These are phyloP conservation scores for Aspergillus sp. DNA, from an alignment of 2,329 filamentous ascomycete genomes.

Conservation along the genomic window DNA sequence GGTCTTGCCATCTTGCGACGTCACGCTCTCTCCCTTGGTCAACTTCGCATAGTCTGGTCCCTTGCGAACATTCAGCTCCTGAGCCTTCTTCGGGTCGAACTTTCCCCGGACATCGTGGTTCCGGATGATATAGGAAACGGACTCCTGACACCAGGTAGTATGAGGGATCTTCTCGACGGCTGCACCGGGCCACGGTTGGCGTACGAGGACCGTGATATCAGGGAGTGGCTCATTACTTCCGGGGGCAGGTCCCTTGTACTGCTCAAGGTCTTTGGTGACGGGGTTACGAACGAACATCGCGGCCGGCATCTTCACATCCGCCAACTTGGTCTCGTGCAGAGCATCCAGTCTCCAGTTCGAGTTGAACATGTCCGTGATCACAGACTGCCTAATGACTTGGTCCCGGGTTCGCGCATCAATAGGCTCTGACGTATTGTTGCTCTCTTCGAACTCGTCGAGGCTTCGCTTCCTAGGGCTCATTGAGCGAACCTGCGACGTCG, in stretches of 20 bases:
- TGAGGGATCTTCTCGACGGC: conserved; percentile 65
- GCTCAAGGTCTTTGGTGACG: conserved; percentile 63
- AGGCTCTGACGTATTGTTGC: conserved; percentile 6
- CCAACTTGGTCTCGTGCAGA: conserved; percentile 66
- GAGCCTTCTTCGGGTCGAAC: conserved; percentile 69
- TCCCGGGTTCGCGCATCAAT: conserved; percentile 37
- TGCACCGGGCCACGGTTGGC: conserved; percentile 77
- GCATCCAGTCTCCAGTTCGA: conserved; percentile 73
- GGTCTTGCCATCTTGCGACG: conserved; percentile 63
- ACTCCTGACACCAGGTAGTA: conserved; percentile 65
- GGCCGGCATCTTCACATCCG: conserved; percentile 67
- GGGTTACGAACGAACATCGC: conserved; percentile 68
- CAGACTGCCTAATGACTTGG: conserved; percentile 57
- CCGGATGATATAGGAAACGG: conserved; percentile 85
- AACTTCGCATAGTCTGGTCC: conserved; percentile 63
- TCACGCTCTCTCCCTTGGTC: conserved; percentile 63
- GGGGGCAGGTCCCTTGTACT: conserved; percentile 69
- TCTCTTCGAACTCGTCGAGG: conserved; percentile 51
- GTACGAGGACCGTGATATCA: conserved; percentile 70
- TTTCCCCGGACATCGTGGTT: conserved; percentile 75
- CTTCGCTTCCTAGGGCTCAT: conserved; percentile 49
- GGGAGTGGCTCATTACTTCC: conserved; percentile 54
- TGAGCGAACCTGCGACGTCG: conserved; percentile 27
- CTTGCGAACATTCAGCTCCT: conserved; percentile 62
- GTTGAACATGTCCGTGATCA: conserved; percentile 77